These are phyloP conservation scores for Bruguiera parviflora DNA, from an alignment of 345 rosid species.

Conservation along the genomic window DNA sequence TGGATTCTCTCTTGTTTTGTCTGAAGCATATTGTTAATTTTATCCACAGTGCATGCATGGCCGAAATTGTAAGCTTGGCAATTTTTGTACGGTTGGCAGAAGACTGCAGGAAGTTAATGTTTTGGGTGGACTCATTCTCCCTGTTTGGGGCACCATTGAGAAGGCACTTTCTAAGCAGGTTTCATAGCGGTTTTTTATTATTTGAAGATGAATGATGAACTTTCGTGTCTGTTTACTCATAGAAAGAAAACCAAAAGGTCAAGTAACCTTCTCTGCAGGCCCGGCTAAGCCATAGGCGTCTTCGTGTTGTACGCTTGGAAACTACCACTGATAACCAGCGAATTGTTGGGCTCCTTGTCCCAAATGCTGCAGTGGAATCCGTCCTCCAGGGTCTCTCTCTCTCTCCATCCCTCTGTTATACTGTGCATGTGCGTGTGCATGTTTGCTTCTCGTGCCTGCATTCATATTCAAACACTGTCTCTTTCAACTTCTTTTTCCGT, in stretches of 20 bases:
- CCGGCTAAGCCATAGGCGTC: constrained; percentile 79
- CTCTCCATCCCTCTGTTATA: constrained; percentile 7
- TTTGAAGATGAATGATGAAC: neutral
- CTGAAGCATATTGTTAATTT: constrained; percentile 11
- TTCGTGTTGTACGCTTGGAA: constrained; percentile 83
- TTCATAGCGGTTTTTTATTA: constrained; percentile 3
- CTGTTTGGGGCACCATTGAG: constrained; percentile 97
- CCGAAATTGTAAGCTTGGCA: constrained; percentile 84
- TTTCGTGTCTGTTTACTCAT: neutral
- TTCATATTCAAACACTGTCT: neutral
- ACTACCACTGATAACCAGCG: constrained; percentile 75
- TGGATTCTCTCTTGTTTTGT: neutral
- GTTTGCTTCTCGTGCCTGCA: neutral
- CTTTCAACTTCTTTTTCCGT: too few relatives aligned
- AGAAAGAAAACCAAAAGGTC: constrained; percentile 5
- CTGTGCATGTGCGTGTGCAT: neutral
- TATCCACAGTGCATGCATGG: constrained; percentile 95
- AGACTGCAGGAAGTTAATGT: constrained; percentile 90
- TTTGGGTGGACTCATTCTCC: constrained; percentile 95
- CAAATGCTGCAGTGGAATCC: constrained; percentile 84
- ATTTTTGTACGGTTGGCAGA: constrained; percentile 92
- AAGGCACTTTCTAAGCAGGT: constrained; percentile 97
- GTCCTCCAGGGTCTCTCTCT: constrained; percentile 74
- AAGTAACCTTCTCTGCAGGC: constrained; percentile 42
- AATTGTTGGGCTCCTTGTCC: constrained; percentile 85